Percentiles rank a stretch among this genome's conserved stretches.
Evolutionary conservation across 1,284 basidiomycete genomes (phyloP).

Genomic region (Ganoderma lucidum): DNA sequence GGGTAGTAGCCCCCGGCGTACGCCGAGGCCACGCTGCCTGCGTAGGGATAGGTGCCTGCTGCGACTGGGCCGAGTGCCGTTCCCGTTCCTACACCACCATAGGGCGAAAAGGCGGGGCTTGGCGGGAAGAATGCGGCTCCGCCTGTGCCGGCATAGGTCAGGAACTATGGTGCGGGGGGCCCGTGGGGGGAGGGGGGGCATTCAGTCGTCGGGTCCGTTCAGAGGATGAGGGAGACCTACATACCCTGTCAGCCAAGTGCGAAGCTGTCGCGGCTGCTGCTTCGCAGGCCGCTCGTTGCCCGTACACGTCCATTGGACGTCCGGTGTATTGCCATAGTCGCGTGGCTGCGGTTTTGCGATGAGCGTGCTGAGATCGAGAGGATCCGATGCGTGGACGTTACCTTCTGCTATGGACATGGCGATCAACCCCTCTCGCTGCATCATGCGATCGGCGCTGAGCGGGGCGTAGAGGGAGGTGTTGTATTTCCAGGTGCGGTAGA

Average conservation of each 20-base stretch:
- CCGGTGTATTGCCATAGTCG: constrained; percentile 33
- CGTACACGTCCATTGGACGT: constrained; percentile 29
- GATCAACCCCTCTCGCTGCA: constrained; percentile 66
- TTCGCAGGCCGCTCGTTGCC: constrained; percentile 31
- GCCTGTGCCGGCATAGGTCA: constrained; percentile 6
- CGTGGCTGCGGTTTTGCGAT: constrained; percentile 12
- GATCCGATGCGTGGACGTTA: constrained; percentile 32
- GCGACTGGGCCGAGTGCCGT: not conserved
- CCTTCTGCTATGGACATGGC: constrained; percentile 73
- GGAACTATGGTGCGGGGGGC: too few species aligned
- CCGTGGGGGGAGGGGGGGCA: not conserved
- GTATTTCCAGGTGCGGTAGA: constrained; percentile 64
- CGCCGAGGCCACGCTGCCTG: constrained; percentile 2
- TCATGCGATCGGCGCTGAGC: constrained; percentile 57
- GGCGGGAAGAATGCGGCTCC: constrained; percentile 8
- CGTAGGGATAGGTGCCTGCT: constrained; percentile 5
- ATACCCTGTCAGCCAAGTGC: constrained; percentile 24
- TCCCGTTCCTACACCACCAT: not conserved
- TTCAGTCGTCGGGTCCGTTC: not conserved
- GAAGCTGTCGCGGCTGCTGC: constrained; percentile 28
- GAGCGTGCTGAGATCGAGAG: not conserved
- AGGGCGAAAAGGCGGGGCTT: constrained; percentile 15
- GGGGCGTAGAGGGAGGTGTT: constrained; percentile 63
- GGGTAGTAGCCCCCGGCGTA: not conserved
- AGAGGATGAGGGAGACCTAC: not conserved